Evolutionary conservation across 2,329 filamentous ascomycete species (phyloP).

Genomic region (Epichloe elymi): DNA sequence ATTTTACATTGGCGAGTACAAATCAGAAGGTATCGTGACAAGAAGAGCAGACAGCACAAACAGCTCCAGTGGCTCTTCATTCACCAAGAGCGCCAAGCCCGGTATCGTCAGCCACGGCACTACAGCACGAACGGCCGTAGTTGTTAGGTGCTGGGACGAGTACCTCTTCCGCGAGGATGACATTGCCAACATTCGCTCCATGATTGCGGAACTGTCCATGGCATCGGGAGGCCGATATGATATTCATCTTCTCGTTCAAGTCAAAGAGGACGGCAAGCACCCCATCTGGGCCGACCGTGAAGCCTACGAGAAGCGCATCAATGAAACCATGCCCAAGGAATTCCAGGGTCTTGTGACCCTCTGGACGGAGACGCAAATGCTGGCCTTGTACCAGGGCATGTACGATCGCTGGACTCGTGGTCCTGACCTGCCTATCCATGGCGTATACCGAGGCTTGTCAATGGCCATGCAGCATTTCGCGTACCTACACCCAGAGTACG

Average conservation of each 20-base stretch:
- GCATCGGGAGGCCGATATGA: conserved; percentile 79
- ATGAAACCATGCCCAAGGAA: conserved; percentile 62
- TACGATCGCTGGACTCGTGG: conserved; percentile 59
- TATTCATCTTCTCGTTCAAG: conserved; percentile 72
- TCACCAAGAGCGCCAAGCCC: conserved; percentile 4
- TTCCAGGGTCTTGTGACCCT: conserved; percentile 81
- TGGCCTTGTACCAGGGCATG: conserved; percentile 75
- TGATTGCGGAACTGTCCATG: conserved; percentile 71
- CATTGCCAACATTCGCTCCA: conserved; percentile 65
- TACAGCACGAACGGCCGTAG: conserved; percentile 49
- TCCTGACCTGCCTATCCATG: conserved; percentile 66
- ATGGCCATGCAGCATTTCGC: conserved; percentile 96
- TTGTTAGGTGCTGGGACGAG: conserved; percentile 72
- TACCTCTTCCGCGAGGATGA: conserved; percentile 71
- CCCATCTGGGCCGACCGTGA: conserved; percentile 68
- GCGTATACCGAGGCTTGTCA: conserved; percentile 81
- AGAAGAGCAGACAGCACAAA: conserved; percentile 1
- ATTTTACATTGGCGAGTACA: conserved; percentile 29
- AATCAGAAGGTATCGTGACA: background rate
- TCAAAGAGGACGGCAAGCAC: conserved; percentile 60
- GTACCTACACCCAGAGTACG: conserved; percentile 75
- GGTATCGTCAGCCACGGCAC: conserved; percentile 9
- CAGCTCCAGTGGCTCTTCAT: background rate
- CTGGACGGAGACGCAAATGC: conserved; percentile 92
- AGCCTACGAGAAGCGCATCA: conserved; percentile 52